phyloP scores from a whole-genome alignment of 495 filamentous ascomycete species.

The Annulohypoxylon bovei region DNA sequence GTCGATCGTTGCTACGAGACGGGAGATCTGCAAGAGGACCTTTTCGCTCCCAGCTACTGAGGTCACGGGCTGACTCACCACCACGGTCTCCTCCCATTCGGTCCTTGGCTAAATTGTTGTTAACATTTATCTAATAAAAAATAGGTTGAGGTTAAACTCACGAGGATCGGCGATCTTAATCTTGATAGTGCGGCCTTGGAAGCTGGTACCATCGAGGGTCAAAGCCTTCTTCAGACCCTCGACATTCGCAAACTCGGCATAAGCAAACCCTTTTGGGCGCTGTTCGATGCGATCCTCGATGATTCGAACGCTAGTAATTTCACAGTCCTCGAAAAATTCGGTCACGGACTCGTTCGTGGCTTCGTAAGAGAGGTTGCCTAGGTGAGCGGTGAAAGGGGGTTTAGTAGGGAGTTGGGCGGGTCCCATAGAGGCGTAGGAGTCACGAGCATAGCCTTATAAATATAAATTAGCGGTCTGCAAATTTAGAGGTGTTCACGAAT shows the following conservation, averaged over 20 bases:
- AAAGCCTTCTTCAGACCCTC: slow-evolving; percentile 93
- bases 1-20: slow-evolving; percentile 62
- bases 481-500: neutral
- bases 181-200: slow-evolving; percentile 87
- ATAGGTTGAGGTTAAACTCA: slow-evolving; percentile 37
- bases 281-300: slow-evolving; percentile 93
- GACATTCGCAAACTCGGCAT: slow-evolving; percentile 89
- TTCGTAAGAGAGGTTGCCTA: slow-evolving; percentile 96
- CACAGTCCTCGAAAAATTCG: slow-evolving; percentile 85
- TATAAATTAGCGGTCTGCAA: slow-evolving; percentile 8
- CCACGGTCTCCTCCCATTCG: slow-evolving; percentile 44
- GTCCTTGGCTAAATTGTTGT: slow-evolving; percentile 75
- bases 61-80: slow-evolving; percentile 66
- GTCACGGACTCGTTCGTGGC: slow-evolving; percentile 80
- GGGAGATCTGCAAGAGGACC: slow-evolving; percentile 84
- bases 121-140: slow-evolving; percentile 4
- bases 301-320: slow-evolving; percentile 88
- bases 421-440: slow-evolving; percentile 74
- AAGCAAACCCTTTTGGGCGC: slow-evolving; percentile 96
- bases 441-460: slow-evolving; percentile 71
- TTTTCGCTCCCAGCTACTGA: slow-evolving; percentile 87
- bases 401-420: slow-evolving; percentile 84
- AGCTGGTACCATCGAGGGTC: slow-evolving; percentile 77
- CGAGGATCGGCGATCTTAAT: slow-evolving; percentile 69
- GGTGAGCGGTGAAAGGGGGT: slow-evolving; percentile 93